phyloP scores from a whole-genome alignment of 1,139 yeast species.

The Taphrina flavorubra region DNA sequence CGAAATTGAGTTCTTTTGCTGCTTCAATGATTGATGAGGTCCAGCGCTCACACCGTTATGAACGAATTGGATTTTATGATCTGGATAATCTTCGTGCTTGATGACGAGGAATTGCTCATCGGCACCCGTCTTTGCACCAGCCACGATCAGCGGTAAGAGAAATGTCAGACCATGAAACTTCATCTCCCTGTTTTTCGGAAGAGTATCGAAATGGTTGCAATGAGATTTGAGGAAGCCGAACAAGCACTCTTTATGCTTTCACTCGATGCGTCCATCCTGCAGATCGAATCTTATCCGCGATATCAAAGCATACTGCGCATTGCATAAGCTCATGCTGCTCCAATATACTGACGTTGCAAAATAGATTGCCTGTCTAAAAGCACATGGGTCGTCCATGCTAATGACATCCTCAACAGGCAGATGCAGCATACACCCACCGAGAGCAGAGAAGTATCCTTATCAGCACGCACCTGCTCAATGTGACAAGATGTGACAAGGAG shows the following conservation, averaged over 20 bases:
- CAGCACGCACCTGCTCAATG: background rate
- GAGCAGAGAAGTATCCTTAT: background rate
- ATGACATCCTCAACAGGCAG: background rate
- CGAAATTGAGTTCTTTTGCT: background rate
- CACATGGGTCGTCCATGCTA: slow-evolving; percentile 3
- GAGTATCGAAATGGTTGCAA: no score
- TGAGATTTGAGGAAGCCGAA: background rate
- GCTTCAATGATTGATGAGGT: background rate
- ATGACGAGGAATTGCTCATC: background rate
- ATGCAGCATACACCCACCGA: background rate
- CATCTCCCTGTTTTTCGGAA: background rate
- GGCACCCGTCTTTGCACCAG: background rate
- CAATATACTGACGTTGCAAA: background rate
- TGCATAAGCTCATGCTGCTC: background rate
- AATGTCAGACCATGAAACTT: background rate
- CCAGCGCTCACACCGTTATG: background rate
- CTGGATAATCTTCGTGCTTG: slow-evolving; percentile 14
- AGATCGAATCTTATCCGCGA: no score
- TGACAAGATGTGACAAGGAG: no score
- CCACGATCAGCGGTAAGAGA: background rate
- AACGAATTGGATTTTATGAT: slow-evolving; percentile 6
- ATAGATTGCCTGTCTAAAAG: background rate
- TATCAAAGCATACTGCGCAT: background rate
- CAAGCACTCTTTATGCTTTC: background rate
- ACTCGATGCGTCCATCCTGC: no score